Evolutionary conservation across 306 rosid species (phyloP).

Genomic region (Corylus heterophylla): DNA sequence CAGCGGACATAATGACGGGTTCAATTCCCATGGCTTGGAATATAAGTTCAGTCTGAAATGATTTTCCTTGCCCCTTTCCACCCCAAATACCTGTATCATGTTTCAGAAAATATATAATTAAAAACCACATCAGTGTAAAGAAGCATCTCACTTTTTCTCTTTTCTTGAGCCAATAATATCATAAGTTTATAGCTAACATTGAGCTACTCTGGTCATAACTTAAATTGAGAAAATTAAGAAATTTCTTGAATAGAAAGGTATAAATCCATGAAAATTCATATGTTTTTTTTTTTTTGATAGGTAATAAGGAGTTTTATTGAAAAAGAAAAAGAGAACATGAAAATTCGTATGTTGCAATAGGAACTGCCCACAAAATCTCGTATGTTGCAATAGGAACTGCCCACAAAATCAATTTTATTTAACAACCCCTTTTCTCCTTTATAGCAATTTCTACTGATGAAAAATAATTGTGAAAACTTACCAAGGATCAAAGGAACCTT

Average conservation of each 20-base stretch:
- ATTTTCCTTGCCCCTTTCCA: slow-evolving; percentile 97
- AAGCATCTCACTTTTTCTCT: background rate
- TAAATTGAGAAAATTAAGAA: background rate
- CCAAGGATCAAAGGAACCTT: slow-evolving; percentile 96
- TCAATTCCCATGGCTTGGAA: slow-evolving; percentile 94
- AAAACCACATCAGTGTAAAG: slow-evolving; percentile 6
- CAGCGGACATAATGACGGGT: slow-evolving; percentile 96
- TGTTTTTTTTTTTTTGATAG: background rate
- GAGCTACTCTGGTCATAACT: background rate
- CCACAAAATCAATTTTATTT: background rate
- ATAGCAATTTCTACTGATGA: background rate
- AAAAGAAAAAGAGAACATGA: too few relatives aligned
- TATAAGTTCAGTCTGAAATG: slow-evolving; percentile 96
- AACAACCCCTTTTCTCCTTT: slow-evolving; percentile 6
- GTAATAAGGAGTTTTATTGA: too few relatives aligned
- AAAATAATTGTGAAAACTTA: slow-evolving; percentile 30
- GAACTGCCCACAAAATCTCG: too few relatives aligned
- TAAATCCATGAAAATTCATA: background rate
- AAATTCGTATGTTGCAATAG: too few relatives aligned
- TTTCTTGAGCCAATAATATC: background rate
- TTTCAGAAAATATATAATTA: slow-evolving; percentile 14
- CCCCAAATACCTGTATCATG: slow-evolving; percentile 88
- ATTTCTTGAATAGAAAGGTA: background rate
- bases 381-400: slow-evolving; percentile 4
- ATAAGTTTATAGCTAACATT: background rate